Conservation (phyloP, 2,329 filamentous ascomycete species). For the Phaeosphaeriaceae sp. region DNA sequence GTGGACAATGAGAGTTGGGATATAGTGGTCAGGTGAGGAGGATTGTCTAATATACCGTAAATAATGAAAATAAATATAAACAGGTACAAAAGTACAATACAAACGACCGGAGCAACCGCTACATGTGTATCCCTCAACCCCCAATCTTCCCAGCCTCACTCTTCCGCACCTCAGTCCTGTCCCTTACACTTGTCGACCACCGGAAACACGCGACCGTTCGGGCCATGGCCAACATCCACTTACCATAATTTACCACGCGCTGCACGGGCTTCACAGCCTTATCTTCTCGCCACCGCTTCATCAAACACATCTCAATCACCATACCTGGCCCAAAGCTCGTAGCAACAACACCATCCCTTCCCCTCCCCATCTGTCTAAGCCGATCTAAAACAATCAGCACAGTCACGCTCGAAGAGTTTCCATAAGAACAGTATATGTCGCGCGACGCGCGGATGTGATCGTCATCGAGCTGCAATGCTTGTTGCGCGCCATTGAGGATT, state of each 20-base stretch:
- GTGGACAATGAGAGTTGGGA: not conserved
- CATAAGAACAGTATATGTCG: conserved; percentile 71
- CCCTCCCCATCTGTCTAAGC: conserved; percentile 53
- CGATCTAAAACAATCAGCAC: conserved; percentile 72
- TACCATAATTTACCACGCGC: not conserved
- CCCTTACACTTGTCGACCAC: not conserved
- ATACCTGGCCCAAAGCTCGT: conserved; percentile 76
- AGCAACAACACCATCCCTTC: conserved; percentile 67
- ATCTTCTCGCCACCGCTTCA: conserved; percentile 55
- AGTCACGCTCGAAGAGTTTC: conserved; percentile 72
- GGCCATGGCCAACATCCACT: not conserved
- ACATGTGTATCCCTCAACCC: not conserved
- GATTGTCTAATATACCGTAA: too few species aligned
- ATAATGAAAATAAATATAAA: too few species aligned
- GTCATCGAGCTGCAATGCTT: conserved; percentile 62
- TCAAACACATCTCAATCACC: conserved; percentile 70
- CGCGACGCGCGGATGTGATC: conserved; percentile 75
- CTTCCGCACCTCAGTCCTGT: not conserved
- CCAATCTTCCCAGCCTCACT: not conserved
- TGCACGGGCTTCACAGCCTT: not conserved
- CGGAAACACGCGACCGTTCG: not conserved
- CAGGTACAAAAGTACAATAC: too few species aligned
- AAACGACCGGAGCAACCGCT: not conserved
- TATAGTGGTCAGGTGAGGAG: not conserved
- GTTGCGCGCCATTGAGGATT: conserved; percentile 69